Conservation (phyloP, 2,329 filamentous ascomycete species). For the Cladobotryum protrusum region DNA sequence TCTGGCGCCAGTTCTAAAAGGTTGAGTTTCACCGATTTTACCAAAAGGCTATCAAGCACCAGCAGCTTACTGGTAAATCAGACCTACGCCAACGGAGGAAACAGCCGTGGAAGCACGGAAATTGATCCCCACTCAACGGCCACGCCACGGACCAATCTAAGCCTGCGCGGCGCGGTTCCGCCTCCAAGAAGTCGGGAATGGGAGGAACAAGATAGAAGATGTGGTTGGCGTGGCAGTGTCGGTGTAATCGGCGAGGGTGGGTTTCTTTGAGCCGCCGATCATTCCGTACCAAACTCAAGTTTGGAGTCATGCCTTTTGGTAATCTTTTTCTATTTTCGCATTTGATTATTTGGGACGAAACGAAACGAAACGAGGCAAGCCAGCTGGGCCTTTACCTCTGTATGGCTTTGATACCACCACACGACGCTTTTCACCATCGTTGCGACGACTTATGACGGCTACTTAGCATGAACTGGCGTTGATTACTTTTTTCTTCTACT, state of each 20-base stretch:
- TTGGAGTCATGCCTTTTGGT: neutral
- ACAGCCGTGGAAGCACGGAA: slow-evolving; percentile 44
- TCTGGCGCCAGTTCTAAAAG: slow-evolving; percentile 51
- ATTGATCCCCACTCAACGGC: slow-evolving; percentile 34
- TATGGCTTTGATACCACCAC: slow-evolving; percentile 7
- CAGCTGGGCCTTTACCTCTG: slow-evolving; percentile 4
- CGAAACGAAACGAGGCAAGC: neutral
- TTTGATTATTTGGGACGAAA: neutral
- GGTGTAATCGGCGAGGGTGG: slow-evolving; percentile 51
- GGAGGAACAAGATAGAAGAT: slow-evolving; percentile 38
- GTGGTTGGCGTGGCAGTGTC: slow-evolving; percentile 52
- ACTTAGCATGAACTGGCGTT: slow-evolving; percentile 12
- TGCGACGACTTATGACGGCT: slow-evolving; percentile 12
- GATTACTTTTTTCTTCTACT: slow-evolving; percentile 1
- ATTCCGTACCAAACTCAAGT: neutral
- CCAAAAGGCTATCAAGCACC: slow-evolving; percentile 54
- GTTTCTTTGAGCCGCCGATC: slow-evolving; percentile 37
- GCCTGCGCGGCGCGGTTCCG: slow-evolving; percentile 33
- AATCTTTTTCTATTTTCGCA: neutral
- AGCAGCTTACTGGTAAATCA: slow-evolving; percentile 55
- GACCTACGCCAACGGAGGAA: slow-evolving; percentile 46
- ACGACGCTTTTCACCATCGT: slow-evolving; percentile 8
- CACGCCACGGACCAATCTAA: slow-evolving; percentile 33
- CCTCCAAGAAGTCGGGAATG: slow-evolving; percentile 29
- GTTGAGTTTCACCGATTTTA: slow-evolving; percentile 56